phyloP scores from a whole-genome alignment of 768 basidiomycete genomes.

The Pleurotus salmoneostramineus region DNA sequence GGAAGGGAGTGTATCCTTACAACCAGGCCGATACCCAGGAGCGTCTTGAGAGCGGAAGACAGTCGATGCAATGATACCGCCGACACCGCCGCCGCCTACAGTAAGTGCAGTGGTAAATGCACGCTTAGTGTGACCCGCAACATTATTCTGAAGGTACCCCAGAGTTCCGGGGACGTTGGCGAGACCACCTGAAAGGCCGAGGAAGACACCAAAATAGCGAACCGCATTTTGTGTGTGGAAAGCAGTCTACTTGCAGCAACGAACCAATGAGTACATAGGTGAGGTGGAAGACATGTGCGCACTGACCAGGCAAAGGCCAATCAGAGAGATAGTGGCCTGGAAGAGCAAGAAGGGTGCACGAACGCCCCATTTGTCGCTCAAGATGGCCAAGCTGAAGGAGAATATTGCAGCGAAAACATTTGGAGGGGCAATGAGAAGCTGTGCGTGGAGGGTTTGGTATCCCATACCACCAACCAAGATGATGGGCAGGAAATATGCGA shows the following conservation, averaged over 20 bases:
- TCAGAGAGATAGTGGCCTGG: conserved; percentile 26
- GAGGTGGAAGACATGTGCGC: neutral
- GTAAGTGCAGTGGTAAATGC: conserved; percentile 33
- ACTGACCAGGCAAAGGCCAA: conserved; percentile 14
- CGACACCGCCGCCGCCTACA: conserved; percentile 31
- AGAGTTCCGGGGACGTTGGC: neutral
- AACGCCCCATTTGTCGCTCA: conserved; percentile 29
- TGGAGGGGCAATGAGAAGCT: conserved; percentile 33
- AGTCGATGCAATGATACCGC: conserved; percentile 35
- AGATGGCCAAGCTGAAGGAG: conserved; percentile 30
- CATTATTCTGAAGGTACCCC: conserved; percentile 21
- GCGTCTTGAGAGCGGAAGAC: conserved; percentile 31
- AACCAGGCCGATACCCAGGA: conserved; percentile 18
- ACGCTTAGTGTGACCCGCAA: conserved; percentile 32
- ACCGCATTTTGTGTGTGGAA: conserved; percentile 5
- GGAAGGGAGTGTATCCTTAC: neutral
- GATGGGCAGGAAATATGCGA: conserved; percentile 26
- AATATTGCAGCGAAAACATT: conserved; percentile 28
- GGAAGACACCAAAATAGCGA: conserved; percentile 28
- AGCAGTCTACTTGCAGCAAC: neutral
- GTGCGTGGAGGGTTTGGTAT: conserved; percentile 21
- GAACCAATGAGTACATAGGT: neutral
- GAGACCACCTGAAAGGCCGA: conserved; percentile 18
- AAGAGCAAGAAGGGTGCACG: conserved; percentile 29
- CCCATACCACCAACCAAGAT: conserved; percentile 29